phyloP scores from a whole-genome alignment of 2,329 filamentous ascomycete genomes.

The Pseudogymnoascus sp. region DNA sequence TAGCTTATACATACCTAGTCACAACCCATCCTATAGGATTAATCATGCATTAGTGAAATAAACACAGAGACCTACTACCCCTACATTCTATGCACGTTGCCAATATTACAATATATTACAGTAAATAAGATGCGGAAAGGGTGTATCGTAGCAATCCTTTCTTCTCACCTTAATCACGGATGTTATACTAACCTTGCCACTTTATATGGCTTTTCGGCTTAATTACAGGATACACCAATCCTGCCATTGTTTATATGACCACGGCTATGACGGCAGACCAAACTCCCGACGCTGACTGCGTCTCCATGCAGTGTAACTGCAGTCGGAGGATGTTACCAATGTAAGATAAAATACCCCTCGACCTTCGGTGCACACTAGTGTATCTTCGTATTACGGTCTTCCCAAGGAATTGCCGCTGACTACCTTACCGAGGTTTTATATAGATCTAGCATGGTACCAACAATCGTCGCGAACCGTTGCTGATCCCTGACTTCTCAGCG shows the following conservation, averaged over 20 bases:
- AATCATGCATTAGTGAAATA: neutral
- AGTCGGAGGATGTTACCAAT: neutral
- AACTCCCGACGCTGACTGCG: neutral
- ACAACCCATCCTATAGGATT: neutral
- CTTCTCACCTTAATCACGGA: neutral
- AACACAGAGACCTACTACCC: neutral
- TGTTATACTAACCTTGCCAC: neutral
- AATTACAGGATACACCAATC: neutral
- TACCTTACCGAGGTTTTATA: too few relatives aligned
- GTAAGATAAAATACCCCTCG: neutral
- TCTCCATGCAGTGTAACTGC: neutral
- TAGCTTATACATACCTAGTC: too few relatives aligned
- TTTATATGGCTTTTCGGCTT: neutral
- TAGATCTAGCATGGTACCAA: neutral
- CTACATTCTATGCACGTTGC: neutral
- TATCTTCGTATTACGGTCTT: neutral
- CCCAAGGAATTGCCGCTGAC: neutral
- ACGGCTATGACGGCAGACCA: neutral
- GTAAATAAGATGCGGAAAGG: neutral
- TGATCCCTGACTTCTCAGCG: neutral
- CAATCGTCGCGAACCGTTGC: neutral
- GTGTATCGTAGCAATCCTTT: neutral
- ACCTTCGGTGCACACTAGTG: neutral
- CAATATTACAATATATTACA: neutral
- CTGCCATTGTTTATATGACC: neutral